Evolutionary conservation across 164 flowering plant genomes (phyloP), one percentile per base, ranked within the genome.

Genomic region (Brasenia schreberi): DNA sequence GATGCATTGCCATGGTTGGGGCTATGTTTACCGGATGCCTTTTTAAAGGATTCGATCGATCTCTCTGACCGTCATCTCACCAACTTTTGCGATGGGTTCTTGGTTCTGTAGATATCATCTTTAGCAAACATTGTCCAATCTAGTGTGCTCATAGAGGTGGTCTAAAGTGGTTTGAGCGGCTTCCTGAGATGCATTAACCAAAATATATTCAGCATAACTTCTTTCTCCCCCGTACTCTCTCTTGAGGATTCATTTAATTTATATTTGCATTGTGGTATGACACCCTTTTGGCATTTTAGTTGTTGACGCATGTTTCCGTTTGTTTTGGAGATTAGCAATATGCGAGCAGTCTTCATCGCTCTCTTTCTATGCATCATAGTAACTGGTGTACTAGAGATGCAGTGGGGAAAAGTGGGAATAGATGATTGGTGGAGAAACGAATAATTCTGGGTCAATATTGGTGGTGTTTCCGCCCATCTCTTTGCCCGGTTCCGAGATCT

Each of bases 351-450:
- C 18, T 71, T 71, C 65, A 71, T 71, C 42, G 73, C 66, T 5
- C 69, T 71, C 52, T 71, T 71, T 62, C 18, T 71, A 18, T 66
- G 61, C 44, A 71, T 71, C 49, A 77, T 79, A 63, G 79, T 72
- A 7, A 80, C 83, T 1, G 79, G 83, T n/a, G 70, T 78, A n/a
- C 77, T 80, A 6, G 83, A 81, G 66, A 76, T 78, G 81, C 78
- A 72, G 65, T 81, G 84, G 82, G 81, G 84, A 10, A 67, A 72
- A 4, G 82, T 81, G 4, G 70, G 72, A n/a, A 66, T 71, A 6
- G 73, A 71, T 71, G 73, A 71, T 18, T 66, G 73, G 73, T 71
- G 73, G 73, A 71, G 69, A 33, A 33, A 33, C 39, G 39, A 33
- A 33, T 4, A 33, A 33, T 33, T 33, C 4, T 33, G 39, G 39